These are phyloP conservation scores for Seminavis robusta DNA, from an alignment of 108 stramenopile species.

Conservation along the genomic window DNA sequence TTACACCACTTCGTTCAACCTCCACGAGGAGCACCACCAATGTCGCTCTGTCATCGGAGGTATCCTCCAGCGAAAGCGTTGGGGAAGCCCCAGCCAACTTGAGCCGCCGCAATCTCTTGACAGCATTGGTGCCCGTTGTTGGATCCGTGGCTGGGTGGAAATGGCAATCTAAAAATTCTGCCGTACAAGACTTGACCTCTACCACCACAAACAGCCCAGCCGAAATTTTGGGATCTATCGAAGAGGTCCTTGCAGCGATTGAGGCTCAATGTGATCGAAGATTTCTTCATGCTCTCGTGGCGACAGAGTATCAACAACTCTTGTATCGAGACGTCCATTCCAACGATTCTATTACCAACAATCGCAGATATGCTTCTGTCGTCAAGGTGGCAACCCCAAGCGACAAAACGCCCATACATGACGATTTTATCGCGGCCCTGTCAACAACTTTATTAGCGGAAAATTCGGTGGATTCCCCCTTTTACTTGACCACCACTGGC, in stretches of 20 bases:
- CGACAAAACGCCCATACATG: background rate
- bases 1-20: too few species aligned
- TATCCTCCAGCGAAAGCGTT: too few species aligned
- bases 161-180: too few species aligned
- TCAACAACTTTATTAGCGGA: background rate
- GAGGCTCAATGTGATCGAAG: slow-evolving; percentile 24
- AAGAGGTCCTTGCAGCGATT: slow-evolving; percentile 24
- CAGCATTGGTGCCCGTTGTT: too few species aligned
- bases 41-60: too few species aligned
- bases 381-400: background rate
- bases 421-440: background rate
- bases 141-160: too few species aligned
- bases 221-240: background rate
- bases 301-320: slow-evolving; percentile 28
- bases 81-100: too few species aligned
- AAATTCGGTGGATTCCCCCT: background rate
- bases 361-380: background rate
- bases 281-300: slow-evolving; percentile 39
- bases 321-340: slow-evolving; percentile 14
- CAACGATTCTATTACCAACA: background rate
- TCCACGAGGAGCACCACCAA: too few species aligned
- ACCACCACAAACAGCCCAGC: background rate
- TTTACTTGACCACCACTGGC: background rate
- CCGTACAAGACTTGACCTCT: too few species aligned
- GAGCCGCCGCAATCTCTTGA: too few species aligned